Base-by-base conservation (phyloP, 2,329 filamentous ascomycete species). In the Ophiostoma tasmaniense region DNA sequence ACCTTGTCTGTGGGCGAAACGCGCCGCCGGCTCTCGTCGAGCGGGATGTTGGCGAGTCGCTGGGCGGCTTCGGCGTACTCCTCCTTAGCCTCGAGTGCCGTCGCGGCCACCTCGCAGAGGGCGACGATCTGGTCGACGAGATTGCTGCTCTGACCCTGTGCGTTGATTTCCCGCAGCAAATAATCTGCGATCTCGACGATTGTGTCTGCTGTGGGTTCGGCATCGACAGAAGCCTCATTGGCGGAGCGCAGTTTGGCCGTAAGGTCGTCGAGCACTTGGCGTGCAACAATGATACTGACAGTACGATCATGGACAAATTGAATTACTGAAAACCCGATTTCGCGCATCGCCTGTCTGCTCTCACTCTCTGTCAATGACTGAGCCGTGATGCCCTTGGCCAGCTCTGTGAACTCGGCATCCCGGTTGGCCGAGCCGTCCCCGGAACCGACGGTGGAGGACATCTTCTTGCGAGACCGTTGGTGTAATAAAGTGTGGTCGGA, bases 1-100 rank as follows among this genome's bases (percentile, higher is more conserved):
- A 92, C 92, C 79, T 93, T 93, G 73, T 94, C 90, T 74, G 91
- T 87, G 76, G 93, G 89, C 35, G 89, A 87, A 45, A 97, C 88
- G 69, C 90, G 88, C 66, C 94, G 89, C 81, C 97, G 93, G 1
- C 93, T 93, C 69, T 87, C 90, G 76, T 99, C 94, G 64, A 98
- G 88, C 42, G 93, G 90, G 74, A 98, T 96, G 50, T 89, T 89
- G 75, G 92, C 87, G 7, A 99, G 85, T 11, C 86, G 83, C 76
- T 89, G 88, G 35, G 95, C 95, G 0, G 94, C 93, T 37, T 86
- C 85, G 28, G 85, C 81, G 78, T 90, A 96, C 77, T 97, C 92
- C 66, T 97, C 92, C 73, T 91, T 87, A 69, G 81, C 80, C 79
- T 98, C 93, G 80, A 95, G 90, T 14, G 92, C 92, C 70, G 90